A percentile compares a stretch with the other conserved stretches of the same genome.
phyloP scores from a whole-genome alignment of 2,329 filamentous ascomycete genomes.

The Aspergillus persii region DNA sequence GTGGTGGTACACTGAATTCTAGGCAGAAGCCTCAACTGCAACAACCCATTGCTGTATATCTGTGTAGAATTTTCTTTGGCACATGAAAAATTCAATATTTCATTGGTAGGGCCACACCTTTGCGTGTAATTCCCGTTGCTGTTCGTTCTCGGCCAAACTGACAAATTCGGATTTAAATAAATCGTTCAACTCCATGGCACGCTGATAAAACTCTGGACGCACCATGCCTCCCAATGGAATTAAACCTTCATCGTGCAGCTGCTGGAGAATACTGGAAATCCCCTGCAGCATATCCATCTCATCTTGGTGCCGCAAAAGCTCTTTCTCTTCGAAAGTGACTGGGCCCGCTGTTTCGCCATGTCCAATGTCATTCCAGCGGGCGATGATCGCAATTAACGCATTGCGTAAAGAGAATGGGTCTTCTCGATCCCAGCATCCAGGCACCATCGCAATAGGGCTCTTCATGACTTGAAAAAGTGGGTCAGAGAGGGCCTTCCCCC shows the following conservation, averaged over 20 bases:
- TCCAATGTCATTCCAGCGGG: conserved; percentile 13
- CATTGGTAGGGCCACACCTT: conserved; percentile 16
- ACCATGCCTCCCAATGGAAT: conserved; percentile 20
- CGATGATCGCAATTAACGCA: conserved; percentile 12
- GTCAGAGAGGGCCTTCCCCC: no score
- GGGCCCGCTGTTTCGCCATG: conserved; percentile 5
- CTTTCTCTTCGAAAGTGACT: conserved; percentile 6
- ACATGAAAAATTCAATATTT: no score
- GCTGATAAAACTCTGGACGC: conserved; percentile 12
- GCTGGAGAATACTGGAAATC: conserved; percentile 14
- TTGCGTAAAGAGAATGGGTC: conserved; percentile 20
- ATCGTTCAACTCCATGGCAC: conserved; percentile 11
- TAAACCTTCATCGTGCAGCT: conserved; percentile 14
- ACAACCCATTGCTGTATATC: no score
- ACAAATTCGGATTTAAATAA: conserved; percentile 16
- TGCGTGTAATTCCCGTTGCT: conserved; percentile 14
- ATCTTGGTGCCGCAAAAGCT: conserved; percentile 10
- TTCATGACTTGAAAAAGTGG: no score
- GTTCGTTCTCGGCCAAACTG: conserved; percentile 10
- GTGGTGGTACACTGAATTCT: no score
- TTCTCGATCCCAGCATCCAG: conserved; percentile 10
- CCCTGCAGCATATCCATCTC: conserved; percentile 17
- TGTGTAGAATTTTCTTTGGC: no score
- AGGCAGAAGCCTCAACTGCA: no score
- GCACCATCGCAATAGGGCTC: no score